phyloP scores from a whole-genome alignment of 2,329 filamentous ascomycete species.

The Ophiocordyceps camponoti-leonardi region DNA sequence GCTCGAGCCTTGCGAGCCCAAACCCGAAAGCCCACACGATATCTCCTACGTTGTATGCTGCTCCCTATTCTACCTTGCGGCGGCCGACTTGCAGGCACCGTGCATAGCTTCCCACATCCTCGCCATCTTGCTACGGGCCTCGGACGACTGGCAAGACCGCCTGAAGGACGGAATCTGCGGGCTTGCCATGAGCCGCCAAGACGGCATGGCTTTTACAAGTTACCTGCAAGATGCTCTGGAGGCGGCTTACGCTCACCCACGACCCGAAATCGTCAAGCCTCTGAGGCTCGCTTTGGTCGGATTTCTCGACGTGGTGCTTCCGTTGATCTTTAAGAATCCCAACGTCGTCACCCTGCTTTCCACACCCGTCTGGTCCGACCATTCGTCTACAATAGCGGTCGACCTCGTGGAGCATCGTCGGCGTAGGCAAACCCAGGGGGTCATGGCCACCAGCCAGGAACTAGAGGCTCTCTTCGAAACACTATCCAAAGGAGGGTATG shows the following conservation, averaged over 20 bases:
- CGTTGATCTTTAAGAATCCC: slow-evolving; percentile 9
- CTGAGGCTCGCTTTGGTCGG: slow-evolving; percentile 15
- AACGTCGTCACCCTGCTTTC: slow-evolving; percentile 8
- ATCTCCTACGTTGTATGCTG: slow-evolving; percentile 14
- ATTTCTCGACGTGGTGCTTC: slow-evolving; percentile 10
- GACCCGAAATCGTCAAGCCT: slow-evolving; percentile 11
- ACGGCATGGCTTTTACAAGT: slow-evolving; percentile 7
- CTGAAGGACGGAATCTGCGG: slow-evolving; percentile 5
- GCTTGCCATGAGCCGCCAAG: slow-evolving; percentile 5
- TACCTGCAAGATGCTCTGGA: slow-evolving; percentile 13
- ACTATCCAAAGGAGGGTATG: neutral
- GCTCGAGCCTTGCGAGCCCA: slow-evolving; percentile 12
- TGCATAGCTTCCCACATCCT: slow-evolving; percentile 12
- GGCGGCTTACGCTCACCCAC: slow-evolving; percentile 9
- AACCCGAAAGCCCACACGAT: slow-evolving; percentile 8
- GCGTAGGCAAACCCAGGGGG: neutral
- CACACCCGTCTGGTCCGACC: slow-evolving; percentile 8
- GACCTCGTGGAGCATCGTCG: slow-evolving; percentile 12
- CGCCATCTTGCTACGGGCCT: slow-evolving; percentile 10
- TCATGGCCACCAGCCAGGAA: slow-evolving; percentile 5
- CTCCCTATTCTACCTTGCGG: slow-evolving; percentile 14
- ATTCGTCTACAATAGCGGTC: slow-evolving; percentile 8
- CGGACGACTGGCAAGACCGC: slow-evolving; percentile 7
- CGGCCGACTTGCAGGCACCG: slow-evolving; percentile 12
- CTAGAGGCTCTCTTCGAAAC: slow-evolving; percentile 8